phyloP scores from a whole-genome alignment of 352 stramenopile species.

The Globisporangium parvum region DNA sequence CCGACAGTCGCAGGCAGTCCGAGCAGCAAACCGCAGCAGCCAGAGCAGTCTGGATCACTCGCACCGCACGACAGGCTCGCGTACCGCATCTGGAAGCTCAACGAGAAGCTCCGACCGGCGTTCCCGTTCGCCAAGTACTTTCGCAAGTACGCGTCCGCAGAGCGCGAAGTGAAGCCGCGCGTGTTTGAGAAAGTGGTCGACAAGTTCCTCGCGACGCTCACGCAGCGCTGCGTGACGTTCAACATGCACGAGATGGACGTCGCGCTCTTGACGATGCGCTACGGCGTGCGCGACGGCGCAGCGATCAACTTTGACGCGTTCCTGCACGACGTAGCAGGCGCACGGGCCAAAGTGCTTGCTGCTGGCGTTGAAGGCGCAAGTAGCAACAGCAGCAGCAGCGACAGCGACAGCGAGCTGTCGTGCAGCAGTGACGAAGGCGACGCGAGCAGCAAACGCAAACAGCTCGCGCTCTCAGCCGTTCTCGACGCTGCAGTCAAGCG shows the following conservation, averaged over 20 bases:
- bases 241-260: conserved; percentile 67
- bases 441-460: conserved; percentile 20
- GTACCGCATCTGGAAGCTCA: conserved; percentile 35
- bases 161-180: conserved; percentile 42
- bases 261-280: conserved; percentile 29
- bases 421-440: conserved; percentile 44
- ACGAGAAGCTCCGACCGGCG: conserved; percentile 30
- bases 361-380: conserved; percentile 1
- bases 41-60: neutral
- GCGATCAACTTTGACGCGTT: conserved; percentile 48
- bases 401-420: conserved; percentile 33
- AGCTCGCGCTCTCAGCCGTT: conserved; percentile 18
- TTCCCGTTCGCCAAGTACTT: conserved; percentile 82
- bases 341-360: conserved; percentile 16
- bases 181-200: conserved; percentile 74
- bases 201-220: conserved; percentile 62
- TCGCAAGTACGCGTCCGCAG: conserved; percentile 45
- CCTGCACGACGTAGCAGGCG: conserved; percentile 36
- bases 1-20: conserved; percentile 1
- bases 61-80: conserved; percentile 19
- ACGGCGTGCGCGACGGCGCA: conserved; percentile 19
- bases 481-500: conserved; percentile 33
- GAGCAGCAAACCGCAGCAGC: neutral
- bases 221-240: conserved; percentile 44
- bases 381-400: conserved; percentile 23